Conservation (phyloP, 176 grass and related monocot genomes). For the Oryza glumipatula region DNA sequence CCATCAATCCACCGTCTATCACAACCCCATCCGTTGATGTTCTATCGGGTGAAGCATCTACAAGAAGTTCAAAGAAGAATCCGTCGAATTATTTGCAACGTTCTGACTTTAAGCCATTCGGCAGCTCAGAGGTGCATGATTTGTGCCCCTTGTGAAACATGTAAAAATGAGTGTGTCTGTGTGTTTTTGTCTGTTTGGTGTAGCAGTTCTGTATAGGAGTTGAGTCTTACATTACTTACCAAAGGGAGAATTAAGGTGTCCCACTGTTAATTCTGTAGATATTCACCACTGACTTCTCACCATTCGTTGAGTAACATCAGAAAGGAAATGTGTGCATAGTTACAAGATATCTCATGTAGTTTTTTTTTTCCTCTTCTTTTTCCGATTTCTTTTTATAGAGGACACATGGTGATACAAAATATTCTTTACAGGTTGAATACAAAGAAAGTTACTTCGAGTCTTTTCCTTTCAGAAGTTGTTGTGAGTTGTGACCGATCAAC, state of each 20-base stretch:
- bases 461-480: background rate
- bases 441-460: conserved; percentile 8
- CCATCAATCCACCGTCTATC: background rate
- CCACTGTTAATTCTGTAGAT: conserved; percentile 60
- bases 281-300: conserved; percentile 41
- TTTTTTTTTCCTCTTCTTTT: background rate
- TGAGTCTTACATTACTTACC: conserved; percentile 27
- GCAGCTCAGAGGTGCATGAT: conserved; percentile 53
- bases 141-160: conserved; percentile 40
- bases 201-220: conserved; percentile 27
- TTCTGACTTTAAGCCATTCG: conserved; percentile 51
- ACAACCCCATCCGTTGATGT: background rate
- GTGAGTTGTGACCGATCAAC: conserved; percentile 11
- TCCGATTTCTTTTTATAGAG: background rate
- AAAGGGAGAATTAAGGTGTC: conserved; percentile 29
- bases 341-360: background rate
- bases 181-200: conserved; percentile 6
- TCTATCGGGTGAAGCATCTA: background rate
- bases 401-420: background rate
- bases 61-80: conserved; percentile 38
- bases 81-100: conserved; percentile 59
- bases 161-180: conserved; percentile 30
- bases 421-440: conserved; percentile 31
- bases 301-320: conserved; percentile 35
- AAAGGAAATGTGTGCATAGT: conserved; percentile 18